Evolutionary conservation across 495 filamentous ascomycete genomes (phyloP), one percentile per base, ranked within the genome.

Genomic region (Gamarada debralockiae): DNA sequence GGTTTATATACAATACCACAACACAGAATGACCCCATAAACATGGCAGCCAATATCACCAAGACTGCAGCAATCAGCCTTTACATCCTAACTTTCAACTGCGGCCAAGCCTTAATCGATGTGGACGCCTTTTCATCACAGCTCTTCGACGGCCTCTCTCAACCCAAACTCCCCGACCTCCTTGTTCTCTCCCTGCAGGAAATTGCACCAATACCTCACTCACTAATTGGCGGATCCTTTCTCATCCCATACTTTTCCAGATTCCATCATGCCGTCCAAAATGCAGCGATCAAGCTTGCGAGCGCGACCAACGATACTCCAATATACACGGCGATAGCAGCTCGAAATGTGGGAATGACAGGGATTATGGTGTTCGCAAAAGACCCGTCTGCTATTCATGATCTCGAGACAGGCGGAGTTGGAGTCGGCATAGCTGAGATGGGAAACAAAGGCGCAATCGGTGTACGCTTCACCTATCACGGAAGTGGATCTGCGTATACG

Each of bases 371-470:
- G 15, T 97, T 95, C 63, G 73, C 79, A 25, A 79, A 83, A 25
- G 68, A 86, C 14, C 70, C 73, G 0, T 58, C 70, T 9, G 68
- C 71, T 14, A 70, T 96, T 24, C 65, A 72, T 12, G 74, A 77
- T 61, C 68, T 90, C 3, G 78, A 87, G 49, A 81, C 79, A 12
- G 88, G 84, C 2, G 87, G 84, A 23, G 84, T 90, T 2, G 91
- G 93, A 2, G 81, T 95, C 31, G 93, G 93, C 1, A 44, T 91
- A 2, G 80, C 80, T 48, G 83, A 87, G 27, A 93, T 96, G 89
- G 92, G 90, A 3, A 96, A 96, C 62, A 98, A 98, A 64, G 93
- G 92, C 21, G 91, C 90, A 7, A 89, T 93, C 5, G 93, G 87
- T 0, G 74, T 92, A 25, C 73, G 89, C 27, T 63, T 96, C 46